Conservation (phyloP, 371 early-diverging fungal species). For the Choanephora cucurbitarum region DNA sequence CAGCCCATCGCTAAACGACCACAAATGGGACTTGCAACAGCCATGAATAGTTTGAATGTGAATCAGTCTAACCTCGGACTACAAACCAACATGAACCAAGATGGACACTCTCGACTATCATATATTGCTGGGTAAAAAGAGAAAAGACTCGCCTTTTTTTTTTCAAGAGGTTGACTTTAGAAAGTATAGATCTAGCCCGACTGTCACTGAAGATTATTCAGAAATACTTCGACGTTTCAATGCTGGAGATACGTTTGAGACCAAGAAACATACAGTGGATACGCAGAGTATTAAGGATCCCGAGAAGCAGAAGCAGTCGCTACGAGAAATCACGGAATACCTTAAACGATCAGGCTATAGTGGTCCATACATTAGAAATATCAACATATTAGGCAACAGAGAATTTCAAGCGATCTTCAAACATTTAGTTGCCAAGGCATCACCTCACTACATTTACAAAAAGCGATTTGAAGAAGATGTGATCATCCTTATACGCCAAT, state of each 20-base stretch:
- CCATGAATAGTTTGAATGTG: neutral
- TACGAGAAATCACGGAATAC: constrained; percentile 2
- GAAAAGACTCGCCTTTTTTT: too few relatives aligned
- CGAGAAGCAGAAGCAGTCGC: constrained; percentile 1
- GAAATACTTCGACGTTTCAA: neutral
- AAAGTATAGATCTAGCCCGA: neutral
- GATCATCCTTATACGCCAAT: neutral
- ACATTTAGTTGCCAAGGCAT: neutral
- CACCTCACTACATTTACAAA: neutral
- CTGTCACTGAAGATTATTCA: neutral
- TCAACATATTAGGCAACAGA: neutral
- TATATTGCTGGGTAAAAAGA: neutral
- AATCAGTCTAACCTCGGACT: neutral
- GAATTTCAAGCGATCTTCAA: constrained; percentile 9
- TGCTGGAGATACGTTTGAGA: neutral
- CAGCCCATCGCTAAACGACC: neutral
- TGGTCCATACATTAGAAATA: neutral
- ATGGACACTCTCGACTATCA: neutral
- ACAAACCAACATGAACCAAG: neutral
- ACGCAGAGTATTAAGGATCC: neutral
- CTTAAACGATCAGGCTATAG: neutral
- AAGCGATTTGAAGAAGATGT: constrained; percentile 14
- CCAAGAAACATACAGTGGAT: constrained; percentile 1
- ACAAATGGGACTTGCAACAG: neutral
- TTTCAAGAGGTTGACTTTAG: neutral